These are phyloP conservation scores for Rhizophagus clarus DNA, from an alignment of 192 early-diverging fungal genomes.

Conservation along the genomic window DNA sequence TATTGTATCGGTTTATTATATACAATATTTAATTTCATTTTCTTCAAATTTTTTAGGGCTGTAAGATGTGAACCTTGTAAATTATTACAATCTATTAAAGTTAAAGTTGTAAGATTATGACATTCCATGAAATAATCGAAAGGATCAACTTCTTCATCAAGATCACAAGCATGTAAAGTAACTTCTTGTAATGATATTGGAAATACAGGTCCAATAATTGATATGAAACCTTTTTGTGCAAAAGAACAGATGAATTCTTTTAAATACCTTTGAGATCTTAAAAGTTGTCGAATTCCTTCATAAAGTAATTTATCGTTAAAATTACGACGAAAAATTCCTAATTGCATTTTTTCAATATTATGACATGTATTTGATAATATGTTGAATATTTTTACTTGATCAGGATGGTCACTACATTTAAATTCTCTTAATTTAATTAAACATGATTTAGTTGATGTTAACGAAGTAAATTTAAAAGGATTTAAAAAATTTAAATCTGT, in stretches of 20 bases:
- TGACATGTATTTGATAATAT: not conserved
- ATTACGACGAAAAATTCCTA: not conserved
- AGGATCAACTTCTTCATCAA: not conserved
- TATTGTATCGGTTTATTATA: not conserved
- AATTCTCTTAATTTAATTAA: not conserved
- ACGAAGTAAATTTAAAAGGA: not conserved
- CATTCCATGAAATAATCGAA: not conserved
- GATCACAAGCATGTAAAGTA: not conserved
- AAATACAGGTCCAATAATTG: not conserved
- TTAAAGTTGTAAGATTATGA: not conserved
- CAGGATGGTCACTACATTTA: not conserved
- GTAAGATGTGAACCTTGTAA: not conserved
- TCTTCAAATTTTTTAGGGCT: not conserved
- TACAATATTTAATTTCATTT: not conserved
- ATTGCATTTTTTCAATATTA: not conserved
- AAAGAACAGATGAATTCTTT: not conserved
- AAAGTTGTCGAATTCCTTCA: not conserved
- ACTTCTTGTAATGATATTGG: not conserved
- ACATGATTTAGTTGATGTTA: not conserved
- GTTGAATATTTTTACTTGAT: not conserved
- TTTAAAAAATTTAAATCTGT: not conserved
- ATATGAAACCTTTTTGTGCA: not conserved
- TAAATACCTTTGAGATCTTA: not conserved
- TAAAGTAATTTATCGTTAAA: not conserved
- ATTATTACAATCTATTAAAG: not conserved